Evolutionary conservation across 2,329 filamentous ascomycete genomes (phyloP).

Genomic region (Aspergillus alliaceus): DNA sequence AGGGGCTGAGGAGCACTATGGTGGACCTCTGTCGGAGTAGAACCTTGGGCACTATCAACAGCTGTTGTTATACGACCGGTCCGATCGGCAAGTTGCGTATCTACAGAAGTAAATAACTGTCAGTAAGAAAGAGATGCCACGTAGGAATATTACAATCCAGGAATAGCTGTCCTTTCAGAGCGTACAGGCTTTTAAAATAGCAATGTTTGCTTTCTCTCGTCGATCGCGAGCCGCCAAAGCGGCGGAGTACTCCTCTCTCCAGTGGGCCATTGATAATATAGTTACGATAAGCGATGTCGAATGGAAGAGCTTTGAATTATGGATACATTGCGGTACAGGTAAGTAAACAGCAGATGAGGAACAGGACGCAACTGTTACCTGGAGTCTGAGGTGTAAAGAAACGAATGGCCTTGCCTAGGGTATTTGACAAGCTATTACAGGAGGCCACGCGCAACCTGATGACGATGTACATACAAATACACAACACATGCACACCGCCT

Average conservation of each 20-base stretch:
- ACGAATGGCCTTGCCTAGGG: background rate
- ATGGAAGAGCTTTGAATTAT: slow-evolving; percentile 4
- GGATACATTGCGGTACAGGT: slow-evolving; percentile 9
- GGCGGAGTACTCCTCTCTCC: slow-evolving; percentile 78
- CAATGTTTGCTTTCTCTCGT: slow-evolving; percentile 63
- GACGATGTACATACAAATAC: background rate
- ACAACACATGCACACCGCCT: slow-evolving; percentile 25
- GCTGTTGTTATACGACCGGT: slow-evolving; percentile 55
- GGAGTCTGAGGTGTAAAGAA: background rate
- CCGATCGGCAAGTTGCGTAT: slow-evolving; percentile 66
- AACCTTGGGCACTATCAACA: slow-evolving; percentile 23
- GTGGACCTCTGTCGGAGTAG: slow-evolving; percentile 21
- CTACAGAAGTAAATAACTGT: slow-evolving; percentile 38
- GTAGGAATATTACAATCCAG: background rate
- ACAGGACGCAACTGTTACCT: background rate
- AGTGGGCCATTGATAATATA: slow-evolving; percentile 63
- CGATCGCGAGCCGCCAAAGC: slow-evolving; percentile 72
- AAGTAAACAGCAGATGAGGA: background rate
- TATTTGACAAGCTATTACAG: background rate
- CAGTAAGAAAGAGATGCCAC: background rate
- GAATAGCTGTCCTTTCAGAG: background rate
- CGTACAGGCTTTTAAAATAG: slow-evolving; percentile 77
- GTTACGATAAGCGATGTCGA: slow-evolving; percentile 14
- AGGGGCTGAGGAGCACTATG: slow-evolving; percentile 28
- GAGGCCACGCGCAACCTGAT: background rate